These are phyloP conservation scores for Diospyros kaki DNA, from an alignment of 148 eudicot species.

Conservation along the genomic window DNA sequence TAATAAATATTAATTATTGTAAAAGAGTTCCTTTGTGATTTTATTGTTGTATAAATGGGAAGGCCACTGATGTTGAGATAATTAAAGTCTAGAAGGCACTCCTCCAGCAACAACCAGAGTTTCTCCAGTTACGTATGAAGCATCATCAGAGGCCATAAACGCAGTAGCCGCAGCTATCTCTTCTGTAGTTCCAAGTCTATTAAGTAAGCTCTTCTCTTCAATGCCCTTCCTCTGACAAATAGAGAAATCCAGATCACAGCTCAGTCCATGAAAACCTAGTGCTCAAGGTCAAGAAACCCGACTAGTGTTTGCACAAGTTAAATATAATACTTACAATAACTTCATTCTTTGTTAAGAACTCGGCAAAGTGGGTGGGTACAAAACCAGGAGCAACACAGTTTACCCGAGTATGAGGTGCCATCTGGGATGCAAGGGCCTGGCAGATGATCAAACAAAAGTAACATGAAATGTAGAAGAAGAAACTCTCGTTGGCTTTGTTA, in stretches of 20 bases:
- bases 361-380: constrained; percentile 80
- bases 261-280: neutral
- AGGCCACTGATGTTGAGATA: neutral
- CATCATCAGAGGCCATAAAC: constrained; percentile 89
- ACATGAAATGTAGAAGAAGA: neutral
- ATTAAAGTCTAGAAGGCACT: constrained; percentile 67
- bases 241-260: neutral
- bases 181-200: constrained; percentile 82
- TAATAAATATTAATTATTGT: neutral
- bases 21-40: too few relatives aligned
- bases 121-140: constrained; percentile 89
- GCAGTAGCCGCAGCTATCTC: constrained; percentile 95
- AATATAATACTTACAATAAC: constrained; percentile 42
- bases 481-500: neutral
- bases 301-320: neutral
- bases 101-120: constrained; percentile 84
- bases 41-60: too few relatives aligned
- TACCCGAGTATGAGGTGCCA: constrained; percentile 94
- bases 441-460: neutral
- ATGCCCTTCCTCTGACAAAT: constrained; percentile 46
- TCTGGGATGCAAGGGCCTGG: constrained; percentile 81
- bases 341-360: constrained; percentile 44
- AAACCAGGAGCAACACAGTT: constrained; percentile 93
- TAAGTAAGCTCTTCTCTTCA: constrained; percentile 59
- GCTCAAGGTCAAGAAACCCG: neutral